Percentiles rank a stretch among this genome's conserved stretches.
These are phyloP conservation scores for Chrysosporium keratinophilum DNA, from an alignment of 2,329 filamentous ascomycete genomes.

Conservation along the genomic window DNA sequence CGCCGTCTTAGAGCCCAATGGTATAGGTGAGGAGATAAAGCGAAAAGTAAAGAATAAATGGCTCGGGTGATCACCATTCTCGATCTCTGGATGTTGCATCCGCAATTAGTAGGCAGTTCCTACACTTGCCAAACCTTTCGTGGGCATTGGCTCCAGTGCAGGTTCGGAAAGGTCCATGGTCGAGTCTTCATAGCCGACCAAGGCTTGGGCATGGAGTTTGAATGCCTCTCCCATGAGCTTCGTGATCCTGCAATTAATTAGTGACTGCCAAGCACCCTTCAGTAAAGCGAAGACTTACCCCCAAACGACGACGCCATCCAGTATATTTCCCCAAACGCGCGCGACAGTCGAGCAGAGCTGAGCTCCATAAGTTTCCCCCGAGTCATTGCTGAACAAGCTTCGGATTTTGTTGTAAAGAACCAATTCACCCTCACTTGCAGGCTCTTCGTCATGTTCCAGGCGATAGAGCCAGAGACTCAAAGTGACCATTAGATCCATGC, in stretches of 20 bases:
- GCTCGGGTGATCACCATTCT: background rate
- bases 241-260: slow-evolving; percentile 41
- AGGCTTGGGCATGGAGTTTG: slow-evolving; percentile 88
- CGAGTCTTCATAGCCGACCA: slow-evolving; percentile 79
- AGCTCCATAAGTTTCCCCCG: slow-evolving; percentile 64
- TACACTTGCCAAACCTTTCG: slow-evolving; percentile 36
- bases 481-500: slow-evolving; percentile 94
- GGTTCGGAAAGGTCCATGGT: slow-evolving; percentile 23
- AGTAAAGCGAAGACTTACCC: slow-evolving; percentile 59
- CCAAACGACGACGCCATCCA: slow-evolving; percentile 98
- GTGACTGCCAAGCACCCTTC: slow-evolving; percentile 20
- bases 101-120: slow-evolving; percentile 33
- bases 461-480: slow-evolving; percentile 97
- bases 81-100: background rate
- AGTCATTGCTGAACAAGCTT: slow-evolving; percentile 74
- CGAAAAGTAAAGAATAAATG: background rate
- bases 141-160: slow-evolving; percentile 34
- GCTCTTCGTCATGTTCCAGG: slow-evolving; percentile 97
- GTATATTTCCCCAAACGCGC: slow-evolving; percentile 91
- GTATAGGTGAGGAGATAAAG: background rate
- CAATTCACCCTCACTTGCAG: slow-evolving; percentile 33
- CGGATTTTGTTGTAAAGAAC: slow-evolving; percentile 58
- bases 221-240: slow-evolving; percentile 97
- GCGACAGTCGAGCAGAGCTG: slow-evolving; percentile 94
- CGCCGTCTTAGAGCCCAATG: background rate